A percentile compares a stretch with the other conserved stretches of the same genome.
Evolutionary conservation across 768 basidiomycete species (phyloP).

Genomic region (Psilocybe sp.): DNA sequence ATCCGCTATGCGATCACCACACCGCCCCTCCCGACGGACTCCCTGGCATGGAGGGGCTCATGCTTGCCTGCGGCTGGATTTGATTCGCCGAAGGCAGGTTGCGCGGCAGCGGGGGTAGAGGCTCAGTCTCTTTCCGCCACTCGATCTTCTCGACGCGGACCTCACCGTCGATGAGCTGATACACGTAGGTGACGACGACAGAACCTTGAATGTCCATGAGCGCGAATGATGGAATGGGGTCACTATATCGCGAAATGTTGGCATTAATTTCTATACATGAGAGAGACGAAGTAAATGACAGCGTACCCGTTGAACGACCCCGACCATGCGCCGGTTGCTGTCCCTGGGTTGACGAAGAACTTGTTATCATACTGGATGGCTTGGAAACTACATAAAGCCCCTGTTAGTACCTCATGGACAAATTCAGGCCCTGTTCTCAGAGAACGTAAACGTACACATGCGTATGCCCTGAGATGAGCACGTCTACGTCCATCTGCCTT

Average conservation of each 20-base stretch:
- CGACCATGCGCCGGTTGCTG: slow-evolving; percentile 93
- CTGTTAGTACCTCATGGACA: background rate
- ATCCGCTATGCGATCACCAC: slow-evolving; percentile 13
- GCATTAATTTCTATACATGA: background rate
- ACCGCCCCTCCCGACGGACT: slow-evolving; percentile 20
- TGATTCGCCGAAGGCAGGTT: slow-evolving; percentile 9
- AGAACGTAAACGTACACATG: slow-evolving; percentile 64
- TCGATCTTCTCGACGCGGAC: slow-evolving; percentile 92
- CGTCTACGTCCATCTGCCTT: slow-evolving; percentile 97
- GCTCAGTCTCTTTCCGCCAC: slow-evolving; percentile 63
- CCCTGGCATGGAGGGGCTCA: slow-evolving; percentile 28
- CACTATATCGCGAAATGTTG: slow-evolving; percentile 40
- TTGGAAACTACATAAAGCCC: slow-evolving; percentile 66
- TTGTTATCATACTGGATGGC: slow-evolving; percentile 87
- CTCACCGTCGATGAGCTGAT: slow-evolving; percentile 91
- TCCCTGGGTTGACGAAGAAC: slow-evolving; percentile 96
- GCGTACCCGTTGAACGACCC: slow-evolving; percentile 67
- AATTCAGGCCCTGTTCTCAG: background rate
- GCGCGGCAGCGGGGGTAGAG: slow-evolving; percentile 36
- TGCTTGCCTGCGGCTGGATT: slow-evolving; percentile 51
- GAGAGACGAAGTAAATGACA: background rate
- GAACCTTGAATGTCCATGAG: slow-evolving; percentile 97
- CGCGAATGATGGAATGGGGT: slow-evolving; percentile 91
- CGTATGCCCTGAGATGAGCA: slow-evolving; percentile 90
- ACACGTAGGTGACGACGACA: slow-evolving; percentile 96